Evolutionary conservation across 2,329 filamentous ascomycete genomes (phyloP), one percentile per base, ranked within the genome.

Genomic region (Ophioceras dolichostomum): DNA sequence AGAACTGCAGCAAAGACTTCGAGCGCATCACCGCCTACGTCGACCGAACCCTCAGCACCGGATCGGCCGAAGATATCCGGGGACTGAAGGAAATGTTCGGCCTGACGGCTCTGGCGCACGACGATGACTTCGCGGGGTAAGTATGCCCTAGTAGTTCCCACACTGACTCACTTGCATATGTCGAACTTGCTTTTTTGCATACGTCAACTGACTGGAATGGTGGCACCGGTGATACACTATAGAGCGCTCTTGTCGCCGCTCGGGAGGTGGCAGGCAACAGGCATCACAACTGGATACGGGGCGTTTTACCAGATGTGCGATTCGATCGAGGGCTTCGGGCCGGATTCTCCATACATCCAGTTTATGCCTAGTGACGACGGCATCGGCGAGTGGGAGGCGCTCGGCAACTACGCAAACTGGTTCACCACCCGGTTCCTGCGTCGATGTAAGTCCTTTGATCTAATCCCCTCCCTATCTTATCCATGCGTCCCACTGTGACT

Each of bases 1-100:
- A 59, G 45, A 77, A 77, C 51, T 77, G 73, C 55, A 73, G 65
- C 48, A 56, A 48, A 3, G 70, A 75, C 47, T 53, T 74, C 21
- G 51, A 58, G 1, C 55, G 59, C 4, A 68, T 77, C 14, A 58
- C 74, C 27, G 60, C 69, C 8, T 55, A 76, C 44, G 58, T 76
- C n/a, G 72, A 78, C 48, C 56, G 52, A 37, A 58, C 67, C 19
- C 55, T 63, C 16, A 49, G 53, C 17, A 55, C 59, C 21, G 65
- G 67, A 13, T 63, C 58, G 2, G 52, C 52, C 9, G 54, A 57
- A 8, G 57, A 65, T 35, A 52, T 66, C 26, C 45, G 54, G 24
- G 50, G 52, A 0, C 50, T 76, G n/a, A 73, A 76, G 48, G 48
- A 56, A 4, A 56, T 59, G 47, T 76, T 77, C 43, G 66, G 65